phyloP scores from a whole-genome alignment of 345 rosid genomes.

The Diplotaxis tenuifolia region DNA sequence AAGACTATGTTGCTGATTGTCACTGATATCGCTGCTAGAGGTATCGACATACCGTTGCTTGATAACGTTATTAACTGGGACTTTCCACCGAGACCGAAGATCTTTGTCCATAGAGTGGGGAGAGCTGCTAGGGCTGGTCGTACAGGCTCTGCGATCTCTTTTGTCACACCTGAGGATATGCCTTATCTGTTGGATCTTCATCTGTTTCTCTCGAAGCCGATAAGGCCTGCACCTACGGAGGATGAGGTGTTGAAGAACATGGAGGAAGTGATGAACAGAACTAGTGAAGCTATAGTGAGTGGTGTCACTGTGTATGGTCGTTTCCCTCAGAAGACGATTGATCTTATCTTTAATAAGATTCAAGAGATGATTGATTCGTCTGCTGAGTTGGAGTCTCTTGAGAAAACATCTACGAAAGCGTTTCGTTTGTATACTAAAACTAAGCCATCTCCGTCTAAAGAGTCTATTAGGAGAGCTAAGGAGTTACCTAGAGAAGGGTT shows the following conservation, averaged over 20 bases:
- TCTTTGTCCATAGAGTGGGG: slow-evolving; percentile 96
- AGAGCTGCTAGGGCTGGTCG: slow-evolving; percentile 97
- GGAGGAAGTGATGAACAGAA: slow-evolving; percentile 69
- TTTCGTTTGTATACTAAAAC: slow-evolving; percentile 86
- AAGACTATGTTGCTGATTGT: slow-evolving; percentile 88
- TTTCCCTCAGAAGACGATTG: slow-evolving; percentile 79
- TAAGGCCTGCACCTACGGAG: slow-evolving; percentile 86
- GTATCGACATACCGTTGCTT: slow-evolving; percentile 93
- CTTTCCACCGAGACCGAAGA: slow-evolving; percentile 90
- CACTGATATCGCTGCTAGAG: slow-evolving; percentile 96
- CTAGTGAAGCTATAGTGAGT: slow-evolving; percentile 70
- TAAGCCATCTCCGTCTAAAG: slow-evolving; percentile 81
- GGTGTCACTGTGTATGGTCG: slow-evolving; percentile 93
- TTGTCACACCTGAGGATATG: slow-evolving; percentile 86
- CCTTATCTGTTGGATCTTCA: slow-evolving; percentile 90
- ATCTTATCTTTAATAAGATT: slow-evolving; percentile 76
- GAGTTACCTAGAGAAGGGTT: slow-evolving; percentile 79
- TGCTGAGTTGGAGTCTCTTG: slow-evolving; percentile 67
- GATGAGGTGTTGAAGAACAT: slow-evolving; percentile 82
- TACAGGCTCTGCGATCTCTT: slow-evolving; percentile 85
- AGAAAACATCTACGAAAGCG: slow-evolving; percentile 75
- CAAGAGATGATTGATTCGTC: slow-evolving; percentile 74
- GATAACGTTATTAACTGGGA: slow-evolving; percentile 99
- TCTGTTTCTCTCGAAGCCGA: slow-evolving; percentile 84
- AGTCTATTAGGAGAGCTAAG: slow-evolving; percentile 84